Conservation (phyloP, 1,284 basidiomycete genomes). For the Apiotrichum sp. region DNA sequence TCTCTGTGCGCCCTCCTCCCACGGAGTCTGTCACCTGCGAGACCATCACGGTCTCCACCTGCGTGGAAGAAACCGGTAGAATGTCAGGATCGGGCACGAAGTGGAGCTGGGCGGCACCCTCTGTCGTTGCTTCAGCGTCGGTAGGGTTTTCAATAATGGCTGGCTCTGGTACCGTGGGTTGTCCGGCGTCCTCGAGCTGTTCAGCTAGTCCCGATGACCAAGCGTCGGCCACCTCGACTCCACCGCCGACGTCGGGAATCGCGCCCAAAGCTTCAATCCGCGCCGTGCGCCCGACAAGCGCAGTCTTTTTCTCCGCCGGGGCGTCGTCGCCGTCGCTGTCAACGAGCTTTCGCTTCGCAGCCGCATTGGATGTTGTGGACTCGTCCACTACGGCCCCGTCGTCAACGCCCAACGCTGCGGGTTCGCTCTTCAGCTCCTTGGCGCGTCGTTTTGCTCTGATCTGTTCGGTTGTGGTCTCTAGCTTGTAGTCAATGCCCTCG, state of each 20-base stretch:
- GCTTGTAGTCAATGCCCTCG: constrained; percentile 20
- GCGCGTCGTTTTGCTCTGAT: too few relatives aligned
- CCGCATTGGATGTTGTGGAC: too few relatives aligned
- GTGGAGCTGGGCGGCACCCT: not conserved
- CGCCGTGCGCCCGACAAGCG: not conserved
- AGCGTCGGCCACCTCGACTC: not conserved
- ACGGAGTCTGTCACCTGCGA: too few relatives aligned
- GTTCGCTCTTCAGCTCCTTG: not conserved
- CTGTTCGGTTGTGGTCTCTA: constrained; percentile 30
- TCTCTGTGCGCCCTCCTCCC: too few relatives aligned
- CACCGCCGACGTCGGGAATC: not conserved
- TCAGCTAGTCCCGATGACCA: not conserved
- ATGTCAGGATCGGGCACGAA: not conserved
- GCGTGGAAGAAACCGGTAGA: too few relatives aligned
- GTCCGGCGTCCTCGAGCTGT: too few relatives aligned
- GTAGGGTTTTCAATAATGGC: too few relatives aligned
- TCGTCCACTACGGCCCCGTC: too few relatives aligned
- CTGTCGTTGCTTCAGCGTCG: not conserved
- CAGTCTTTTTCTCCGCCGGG: not conserved
- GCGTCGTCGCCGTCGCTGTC: not conserved
- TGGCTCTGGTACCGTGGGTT: too few relatives aligned
- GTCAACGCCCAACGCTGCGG: too few relatives aligned
- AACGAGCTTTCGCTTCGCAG: too few relatives aligned
- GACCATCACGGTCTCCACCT: too few relatives aligned
- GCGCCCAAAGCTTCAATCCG: not conserved